phyloP scores from a whole-genome alignment of 768 basidiomycete genomes.

The Crepidotus variabilis region DNA sequence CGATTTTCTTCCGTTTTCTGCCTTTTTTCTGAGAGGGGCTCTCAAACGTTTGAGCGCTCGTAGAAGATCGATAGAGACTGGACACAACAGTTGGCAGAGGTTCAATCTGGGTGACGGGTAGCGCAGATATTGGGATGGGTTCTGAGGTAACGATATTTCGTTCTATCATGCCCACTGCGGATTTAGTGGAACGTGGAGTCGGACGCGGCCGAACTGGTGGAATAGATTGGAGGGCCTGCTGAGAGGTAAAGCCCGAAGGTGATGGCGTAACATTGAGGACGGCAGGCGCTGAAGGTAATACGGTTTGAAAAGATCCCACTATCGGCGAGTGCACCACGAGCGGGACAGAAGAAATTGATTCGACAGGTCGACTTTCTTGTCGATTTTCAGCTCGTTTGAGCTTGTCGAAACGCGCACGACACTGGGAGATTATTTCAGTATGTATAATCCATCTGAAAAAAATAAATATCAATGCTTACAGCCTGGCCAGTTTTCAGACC shows the following conservation, averaged over 20 bases:
- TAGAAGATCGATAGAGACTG: background rate
- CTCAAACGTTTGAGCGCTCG: background rate
- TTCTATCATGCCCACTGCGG: too few relatives aligned
- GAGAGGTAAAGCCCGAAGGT: too few relatives aligned
- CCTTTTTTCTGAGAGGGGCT: background rate
- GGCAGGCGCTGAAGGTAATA: too few relatives aligned
- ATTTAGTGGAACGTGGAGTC: too few relatives aligned
- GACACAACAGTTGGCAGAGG: background rate
- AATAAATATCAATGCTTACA: constrained; percentile 26
- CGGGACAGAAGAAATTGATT: background rate
- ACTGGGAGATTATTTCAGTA: constrained; percentile 30
- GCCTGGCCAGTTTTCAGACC: constrained; percentile 51
- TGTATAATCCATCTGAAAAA: background rate
- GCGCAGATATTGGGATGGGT: too few relatives aligned
- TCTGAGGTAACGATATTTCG: too few relatives aligned
- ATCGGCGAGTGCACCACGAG: background rate
- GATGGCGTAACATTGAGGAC: too few relatives aligned
- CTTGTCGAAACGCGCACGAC: constrained; percentile 44
- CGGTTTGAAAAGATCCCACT: background rate
- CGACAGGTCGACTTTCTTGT: background rate
- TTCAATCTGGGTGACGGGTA: too few relatives aligned
- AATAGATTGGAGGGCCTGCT: too few relatives aligned
- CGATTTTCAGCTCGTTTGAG: constrained; percentile 23
- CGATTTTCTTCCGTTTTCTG: constrained; percentile 10
- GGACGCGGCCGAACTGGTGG: too few relatives aligned